Base-by-base conservation (phyloP, 805 yeast species). In the Candida parachauliodes region DNA sequence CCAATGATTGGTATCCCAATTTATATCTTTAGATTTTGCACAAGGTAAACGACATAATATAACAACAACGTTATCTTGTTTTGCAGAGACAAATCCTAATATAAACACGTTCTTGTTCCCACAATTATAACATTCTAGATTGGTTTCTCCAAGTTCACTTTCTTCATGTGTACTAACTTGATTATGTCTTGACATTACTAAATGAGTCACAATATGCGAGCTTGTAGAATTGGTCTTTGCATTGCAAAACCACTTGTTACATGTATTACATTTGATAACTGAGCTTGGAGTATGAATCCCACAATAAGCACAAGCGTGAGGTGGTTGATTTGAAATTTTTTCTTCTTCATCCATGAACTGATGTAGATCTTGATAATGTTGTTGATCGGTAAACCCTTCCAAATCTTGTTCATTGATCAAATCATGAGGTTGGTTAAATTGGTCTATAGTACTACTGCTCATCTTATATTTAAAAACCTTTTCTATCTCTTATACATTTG, bases 1-100 rank as follows among this genome's bases (percentile, higher is more conserved):
- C 97, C 97, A 89, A 43, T 84, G 83, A 28, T 70, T 75, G 0
- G 89, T 81, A 50, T 88, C 95, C 97, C 96, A 89, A 50, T 81
- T 79, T 20, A 74, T 62, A 57, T 83, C 87, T 46, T 83, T 80
- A 7, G 71, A 59, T 52, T 81, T 88, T 1, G 95, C 81, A 59
- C 97, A 89, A 1, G 96, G 96, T 38, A 86, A 67, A 39, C 97
- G 77, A 60, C 97, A 89, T 33, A 89, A 60, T 29, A 88, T 73
- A 4, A 89, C 95, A 42, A 89, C 89, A 26, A 88, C 88, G 4
- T 88, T 80, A 47, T 87, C 94, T 41, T 81, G 76, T 52, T 85
- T 86, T 3, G 96, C 96, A 18, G 88, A 74, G 11, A 89, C 93
- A 59, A 82, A 88, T 0, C 97, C 97, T 26, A 89, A 65, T 18